Percentiles rank a stretch among this genome's conserved stretches.
phyloP scores from a whole-genome alignment of 768 basidiomycete genomes.

The Trametes cinnabarina region DNA sequence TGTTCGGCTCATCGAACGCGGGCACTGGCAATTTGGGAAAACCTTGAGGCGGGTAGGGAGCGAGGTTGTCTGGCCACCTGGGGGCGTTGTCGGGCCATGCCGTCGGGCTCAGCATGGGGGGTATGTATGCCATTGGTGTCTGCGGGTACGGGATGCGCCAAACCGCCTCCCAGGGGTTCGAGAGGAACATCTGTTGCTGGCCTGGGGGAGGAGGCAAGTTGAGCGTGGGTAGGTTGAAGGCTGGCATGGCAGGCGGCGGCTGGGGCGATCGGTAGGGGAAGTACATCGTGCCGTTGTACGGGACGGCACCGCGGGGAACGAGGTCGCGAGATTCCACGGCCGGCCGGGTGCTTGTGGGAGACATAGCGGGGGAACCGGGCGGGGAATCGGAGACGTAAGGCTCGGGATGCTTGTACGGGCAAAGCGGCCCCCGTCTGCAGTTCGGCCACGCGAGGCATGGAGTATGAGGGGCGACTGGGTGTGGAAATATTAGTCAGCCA shows the following conservation, averaged over 20 bases:
- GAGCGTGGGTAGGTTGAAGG: neutral
- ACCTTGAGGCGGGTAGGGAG: neutral
- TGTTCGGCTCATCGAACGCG: neutral
- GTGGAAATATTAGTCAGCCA: neutral
- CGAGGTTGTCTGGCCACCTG: neutral
- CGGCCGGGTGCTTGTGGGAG: constrained; percentile 4
- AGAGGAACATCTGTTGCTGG: neutral
- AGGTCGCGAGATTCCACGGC: constrained; percentile 7
- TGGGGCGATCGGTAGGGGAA: constrained; percentile 11
- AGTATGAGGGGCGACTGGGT: constrained; percentile 35
- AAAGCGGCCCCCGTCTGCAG: constrained; percentile 26
- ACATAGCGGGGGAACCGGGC: constrained; percentile 4
- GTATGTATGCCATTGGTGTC: constrained; percentile 11
- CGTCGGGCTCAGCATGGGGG: neutral
- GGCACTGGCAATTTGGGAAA: neutral
- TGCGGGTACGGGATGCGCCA: constrained; percentile 11
- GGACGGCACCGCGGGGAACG: constrained; percentile 23
- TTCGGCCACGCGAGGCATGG: constrained; percentile 36
- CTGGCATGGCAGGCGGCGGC: constrained; percentile 1
- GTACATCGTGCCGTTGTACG: constrained; percentile 28
- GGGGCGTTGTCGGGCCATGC: neutral
- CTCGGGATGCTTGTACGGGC: constrained; percentile 32
- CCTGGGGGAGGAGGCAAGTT: neutral
- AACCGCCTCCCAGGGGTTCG: constrained; percentile 6
- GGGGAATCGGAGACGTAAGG: constrained; percentile 21